Evolutionary conservation across 2,329 filamentous ascomycete species (phyloP).

Genomic region (Sporothrix sp.): DNA sequence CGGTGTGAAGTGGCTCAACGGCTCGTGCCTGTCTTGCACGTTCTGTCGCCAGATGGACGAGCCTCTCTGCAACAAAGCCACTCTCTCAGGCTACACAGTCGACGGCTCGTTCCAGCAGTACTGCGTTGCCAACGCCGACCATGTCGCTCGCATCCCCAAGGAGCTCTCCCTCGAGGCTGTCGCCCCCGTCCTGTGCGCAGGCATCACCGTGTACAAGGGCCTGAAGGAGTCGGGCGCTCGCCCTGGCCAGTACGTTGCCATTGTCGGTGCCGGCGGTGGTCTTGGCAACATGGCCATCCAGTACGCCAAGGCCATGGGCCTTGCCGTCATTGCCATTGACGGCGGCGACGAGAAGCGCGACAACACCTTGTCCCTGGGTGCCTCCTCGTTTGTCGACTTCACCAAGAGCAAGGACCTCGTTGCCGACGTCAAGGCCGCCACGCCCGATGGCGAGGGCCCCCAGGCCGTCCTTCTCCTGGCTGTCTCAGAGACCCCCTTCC

Average conservation of each 20-base stretch:
- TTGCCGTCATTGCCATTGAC: slow-evolving; percentile 34
- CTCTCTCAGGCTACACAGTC: slow-evolving; percentile 83
- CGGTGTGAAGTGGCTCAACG: slow-evolving; percentile 91
- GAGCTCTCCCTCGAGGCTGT: slow-evolving; percentile 66
- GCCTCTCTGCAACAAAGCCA: slow-evolving; percentile 65
- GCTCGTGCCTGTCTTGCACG: slow-evolving; percentile 70
- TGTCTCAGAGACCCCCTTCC: slow-evolving; percentile 84
- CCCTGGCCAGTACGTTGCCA: slow-evolving; percentile 31
- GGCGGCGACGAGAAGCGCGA: slow-evolving; percentile 44
- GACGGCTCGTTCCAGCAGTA: slow-evolving; percentile 94
- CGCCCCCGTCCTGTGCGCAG: slow-evolving; percentile 40
- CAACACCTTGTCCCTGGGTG: slow-evolving; percentile 56
- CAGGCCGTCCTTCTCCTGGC: slow-evolving; percentile 82
- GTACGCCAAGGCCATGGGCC: slow-evolving; percentile 36
- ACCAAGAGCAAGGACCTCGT: slow-evolving; percentile 65
- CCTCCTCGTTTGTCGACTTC: slow-evolving; percentile 72
- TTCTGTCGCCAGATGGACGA: slow-evolving; percentile 78
- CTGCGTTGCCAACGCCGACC: slow-evolving; percentile 73
- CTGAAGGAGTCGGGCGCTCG: slow-evolving; percentile 29
- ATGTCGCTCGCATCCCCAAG: slow-evolving; percentile 74
- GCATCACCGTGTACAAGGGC: slow-evolving; percentile 36
- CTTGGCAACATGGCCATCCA: slow-evolving; percentile 37
- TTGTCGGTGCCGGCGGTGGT: slow-evolving; percentile 40
- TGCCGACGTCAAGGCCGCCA: slow-evolving; percentile 72
- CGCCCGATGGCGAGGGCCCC: slow-evolving; percentile 70